Percentiles rank a stretch among this genome's conserved stretches.
These are phyloP conservation scores for Cladophialophora immunda DNA, from an alignment of 2,329 filamentous ascomycete genomes.

Conservation along the genomic window DNA sequence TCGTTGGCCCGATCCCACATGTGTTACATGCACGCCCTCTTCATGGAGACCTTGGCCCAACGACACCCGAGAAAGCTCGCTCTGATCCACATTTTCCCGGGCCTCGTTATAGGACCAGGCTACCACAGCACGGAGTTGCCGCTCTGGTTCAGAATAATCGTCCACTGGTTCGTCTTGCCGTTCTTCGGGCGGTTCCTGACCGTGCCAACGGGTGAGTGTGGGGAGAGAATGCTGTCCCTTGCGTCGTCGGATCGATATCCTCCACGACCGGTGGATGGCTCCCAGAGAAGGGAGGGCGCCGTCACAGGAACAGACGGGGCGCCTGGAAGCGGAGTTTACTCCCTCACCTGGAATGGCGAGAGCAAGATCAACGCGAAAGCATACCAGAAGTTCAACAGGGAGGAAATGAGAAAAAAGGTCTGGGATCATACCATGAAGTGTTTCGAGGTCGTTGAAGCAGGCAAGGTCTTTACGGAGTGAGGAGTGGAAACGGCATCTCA, in stretches of 20 bases:
- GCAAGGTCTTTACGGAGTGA: constrained; percentile 35
- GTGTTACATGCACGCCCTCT: constrained; percentile 46
- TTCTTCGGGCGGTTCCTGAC: constrained; percentile 42
- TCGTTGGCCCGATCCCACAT: constrained; percentile 43
- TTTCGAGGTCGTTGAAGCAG: constrained; percentile 41
- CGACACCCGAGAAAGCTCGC: constrained; percentile 41
- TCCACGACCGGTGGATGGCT: constrained; percentile 12
- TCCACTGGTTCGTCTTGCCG: constrained; percentile 33
- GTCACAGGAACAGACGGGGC: constrained; percentile 37
- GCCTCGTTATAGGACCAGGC: constrained; percentile 45
- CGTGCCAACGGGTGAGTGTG: constrained; percentile 41
- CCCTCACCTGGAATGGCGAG: constrained; percentile 37
- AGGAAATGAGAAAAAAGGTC: constrained; percentile 37
- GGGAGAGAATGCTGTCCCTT: constrained; percentile 45
- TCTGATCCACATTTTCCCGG: constrained; percentile 46
- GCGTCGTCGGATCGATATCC: constrained; percentile 37
- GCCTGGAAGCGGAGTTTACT: constrained; percentile 43
- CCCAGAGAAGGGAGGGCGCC: constrained; percentile 15
- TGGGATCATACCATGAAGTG: constrained; percentile 41
- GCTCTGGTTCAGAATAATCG: constrained; percentile 44
- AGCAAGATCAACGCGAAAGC: constrained; percentile 23
- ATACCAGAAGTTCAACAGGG: constrained; percentile 38
- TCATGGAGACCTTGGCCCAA: constrained; percentile 45
- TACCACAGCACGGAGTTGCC: constrained; percentile 43
- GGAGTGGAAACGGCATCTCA: too few species aligned